Evolutionary conservation across 495 filamentous ascomycete genomes (phyloP).

Genomic region (Endocarpon pusillum): DNA sequence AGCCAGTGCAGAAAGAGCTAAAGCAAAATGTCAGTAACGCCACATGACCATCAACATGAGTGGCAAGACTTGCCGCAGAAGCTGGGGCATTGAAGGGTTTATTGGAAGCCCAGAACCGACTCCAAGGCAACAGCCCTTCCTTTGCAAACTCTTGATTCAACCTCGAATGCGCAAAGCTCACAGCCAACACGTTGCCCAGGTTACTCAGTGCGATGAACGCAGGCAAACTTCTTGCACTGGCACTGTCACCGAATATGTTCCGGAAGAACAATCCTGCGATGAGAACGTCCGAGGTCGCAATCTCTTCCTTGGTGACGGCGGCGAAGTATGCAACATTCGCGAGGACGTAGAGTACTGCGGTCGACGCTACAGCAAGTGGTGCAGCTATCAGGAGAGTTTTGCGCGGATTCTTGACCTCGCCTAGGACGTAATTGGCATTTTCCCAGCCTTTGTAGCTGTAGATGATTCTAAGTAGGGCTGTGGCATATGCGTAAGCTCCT

Average conservation of each 20-base stretch:
- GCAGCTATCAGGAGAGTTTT: conserved; percentile 37
- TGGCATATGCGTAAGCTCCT: conserved; percentile 37
- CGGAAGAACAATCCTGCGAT: conserved; percentile 43
- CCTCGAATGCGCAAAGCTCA: conserved; percentile 38
- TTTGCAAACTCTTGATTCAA: conserved; percentile 39
- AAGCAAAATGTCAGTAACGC: too few relatives aligned
- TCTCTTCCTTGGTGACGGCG: conserved; percentile 35
- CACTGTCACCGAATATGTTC: conserved; percentile 36
- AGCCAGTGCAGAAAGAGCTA: conserved; percentile 40
- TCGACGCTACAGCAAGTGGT: conserved; percentile 29
- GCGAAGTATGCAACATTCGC: conserved; percentile 47
- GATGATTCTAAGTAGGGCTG: conserved; percentile 43
- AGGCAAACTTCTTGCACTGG: conserved; percentile 35
- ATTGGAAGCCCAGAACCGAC: conserved; percentile 45
- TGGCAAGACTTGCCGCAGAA: too few relatives aligned
- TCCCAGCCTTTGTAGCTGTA: conserved; percentile 45
- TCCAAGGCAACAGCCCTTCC: conserved; percentile 48
- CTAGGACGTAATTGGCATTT: conserved; percentile 48
- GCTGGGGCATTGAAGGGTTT: conserved; percentile 45
- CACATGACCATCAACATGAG: too few relatives aligned
- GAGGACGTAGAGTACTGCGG: conserved; percentile 38
- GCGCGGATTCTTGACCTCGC: conserved; percentile 47
- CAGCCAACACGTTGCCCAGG: conserved; percentile 45
- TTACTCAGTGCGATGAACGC: conserved; percentile 45
- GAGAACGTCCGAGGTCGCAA: conserved; percentile 32